Base-by-base conservation (phyloP, 352 stramenopile species). In the Phytophthora rubi region DNA sequence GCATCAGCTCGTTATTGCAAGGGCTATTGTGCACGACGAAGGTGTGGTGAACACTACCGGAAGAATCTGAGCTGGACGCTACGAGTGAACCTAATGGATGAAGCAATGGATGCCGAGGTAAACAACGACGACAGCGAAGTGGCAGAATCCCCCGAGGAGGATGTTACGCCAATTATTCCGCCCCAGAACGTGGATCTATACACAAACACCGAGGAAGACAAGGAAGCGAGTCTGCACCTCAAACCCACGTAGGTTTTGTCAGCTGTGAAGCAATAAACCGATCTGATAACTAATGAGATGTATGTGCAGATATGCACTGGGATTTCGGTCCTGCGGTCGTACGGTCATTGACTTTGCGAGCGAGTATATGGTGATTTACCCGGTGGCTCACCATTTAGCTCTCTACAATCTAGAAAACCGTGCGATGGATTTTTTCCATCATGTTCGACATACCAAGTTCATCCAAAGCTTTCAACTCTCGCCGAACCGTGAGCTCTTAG, bases 341-440 rank as follows among this genome's bases (percentile, higher is more conserved):
- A 82, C 75, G 30, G 44, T 79, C 9, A 75, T 93, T 8, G 83
- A 91, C 45, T 93, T 93, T 54, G 60, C 85, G 9, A 79, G 56
- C 37, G 88, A 95, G 26, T 76, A 56, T 18, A 58, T 77, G 5
- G 75, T 93, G 6, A 80, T 91, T 49, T 93, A 92, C 47, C 85
- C 88, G 0, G 83, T 83, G 1, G 88, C 76, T 0, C 83, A 94
- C 47, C 85, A 94, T 57, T 70, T 94, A 33, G 73, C 54, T 2
- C 62, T 93, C 13, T 89, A 88, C 65, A 80, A 94, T 53, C 65
- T 87, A 0, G 88, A 93, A 48, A 81, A 28, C 16, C 75, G 71
- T 5, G 44, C 28, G 5, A 94, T 95, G 86, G 86, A 92, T 28
- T 95, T 95, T 35, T 71, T 95, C 21, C 79, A 93, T 52, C 77